phyloP scores from a whole-genome alignment of 148 eudicot genomes.

The Limonium bicolor region DNA sequence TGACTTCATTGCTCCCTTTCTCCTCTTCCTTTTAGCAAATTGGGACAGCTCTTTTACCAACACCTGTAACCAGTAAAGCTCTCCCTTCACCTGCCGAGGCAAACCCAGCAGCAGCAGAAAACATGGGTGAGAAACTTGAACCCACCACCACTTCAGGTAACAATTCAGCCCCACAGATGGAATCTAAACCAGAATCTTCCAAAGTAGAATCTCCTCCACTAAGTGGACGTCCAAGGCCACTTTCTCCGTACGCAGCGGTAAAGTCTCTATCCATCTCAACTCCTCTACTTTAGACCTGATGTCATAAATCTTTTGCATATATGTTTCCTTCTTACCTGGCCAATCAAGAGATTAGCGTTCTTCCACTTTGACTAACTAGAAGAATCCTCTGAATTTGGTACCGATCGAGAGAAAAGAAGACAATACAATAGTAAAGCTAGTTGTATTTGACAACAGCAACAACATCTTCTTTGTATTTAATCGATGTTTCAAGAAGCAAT shows the following conservation, averaged over 20 bases:
- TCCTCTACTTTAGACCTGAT: neutral
- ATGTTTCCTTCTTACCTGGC: constrained; percentile 87
- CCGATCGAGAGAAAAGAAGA: too few species aligned
- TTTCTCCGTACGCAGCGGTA: constrained; percentile 78
- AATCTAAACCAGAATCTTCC: constrained; percentile 36
- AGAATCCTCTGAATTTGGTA: constrained; percentile 24
- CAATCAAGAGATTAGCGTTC: constrained; percentile 68
- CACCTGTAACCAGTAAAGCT: constrained; percentile 21
- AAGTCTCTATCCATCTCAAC: constrained; percentile 1
- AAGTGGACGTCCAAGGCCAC: constrained; percentile 31
- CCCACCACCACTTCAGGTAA: constrained; percentile 20
- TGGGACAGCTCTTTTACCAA: constrained; percentile 66
- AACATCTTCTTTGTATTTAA: too few species aligned
- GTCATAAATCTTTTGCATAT: constrained; percentile 35
- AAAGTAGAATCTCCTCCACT: too few species aligned
- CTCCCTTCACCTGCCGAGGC: constrained; percentile 57
- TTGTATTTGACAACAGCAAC: too few species aligned
- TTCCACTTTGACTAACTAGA: constrained; percentile 21
- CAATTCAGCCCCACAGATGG: constrained; percentile 38
- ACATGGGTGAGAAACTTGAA: constrained; percentile 15
- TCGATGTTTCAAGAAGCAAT: too few species aligned
- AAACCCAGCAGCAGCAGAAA: constrained; percentile 13
- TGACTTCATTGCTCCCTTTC: neutral
- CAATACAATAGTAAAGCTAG: too few species aligned
- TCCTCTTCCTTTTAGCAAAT: constrained; percentile 44